Evolutionary conservation across 805 yeast species (phyloP).

Genomic region (Suhomyces sp.): DNA sequence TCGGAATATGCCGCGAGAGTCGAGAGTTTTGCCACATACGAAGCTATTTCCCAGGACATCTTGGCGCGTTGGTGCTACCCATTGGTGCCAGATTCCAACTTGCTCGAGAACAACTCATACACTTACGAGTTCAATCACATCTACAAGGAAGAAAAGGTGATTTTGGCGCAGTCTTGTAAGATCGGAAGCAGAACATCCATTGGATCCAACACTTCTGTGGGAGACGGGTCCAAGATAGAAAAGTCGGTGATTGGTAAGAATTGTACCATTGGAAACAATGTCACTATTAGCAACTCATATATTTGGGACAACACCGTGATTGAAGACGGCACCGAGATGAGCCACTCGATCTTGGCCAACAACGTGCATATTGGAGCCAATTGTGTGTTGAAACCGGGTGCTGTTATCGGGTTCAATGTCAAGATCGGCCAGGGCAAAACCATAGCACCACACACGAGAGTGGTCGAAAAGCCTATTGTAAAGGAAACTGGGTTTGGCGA

Average conservation of each 20-base stretch:
- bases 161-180: conserved; percentile 88
- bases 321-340: conserved; percentile 58
- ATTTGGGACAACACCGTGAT: conserved; percentile 83
- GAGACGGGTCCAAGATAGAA: conserved; percentile 64
- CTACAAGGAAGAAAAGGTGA: conserved; percentile 85
- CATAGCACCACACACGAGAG: conserved; percentile 49
- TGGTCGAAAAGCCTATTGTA: conserved; percentile 48
- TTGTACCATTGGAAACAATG: conserved; percentile 80
- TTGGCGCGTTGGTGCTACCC: conserved; percentile 93
- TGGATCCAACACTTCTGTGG: conserved; percentile 73
- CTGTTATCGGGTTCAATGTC: conserved; percentile 77
- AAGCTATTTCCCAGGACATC: conserved; percentile 85
- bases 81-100: conserved; percentile 80
- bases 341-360: conserved; percentile 69
- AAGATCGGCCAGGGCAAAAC: conserved; percentile 52
- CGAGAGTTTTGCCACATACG: conserved; percentile 92
- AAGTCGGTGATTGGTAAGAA: conserved; percentile 82
- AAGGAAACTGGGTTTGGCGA: conserved; percentile 26
- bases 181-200: conserved; percentile 78
- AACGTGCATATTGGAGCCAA: conserved; percentile 52
- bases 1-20: conserved; percentile 88
- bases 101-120: conserved; percentile 68
- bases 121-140: conserved; percentile 80
- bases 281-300: conserved; percentile 66
- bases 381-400: conserved; percentile 59